These are phyloP conservation scores for Parsonsia alboflavescens DNA, from an alignment of 257 asterid species.

Conservation along the genomic window DNA sequence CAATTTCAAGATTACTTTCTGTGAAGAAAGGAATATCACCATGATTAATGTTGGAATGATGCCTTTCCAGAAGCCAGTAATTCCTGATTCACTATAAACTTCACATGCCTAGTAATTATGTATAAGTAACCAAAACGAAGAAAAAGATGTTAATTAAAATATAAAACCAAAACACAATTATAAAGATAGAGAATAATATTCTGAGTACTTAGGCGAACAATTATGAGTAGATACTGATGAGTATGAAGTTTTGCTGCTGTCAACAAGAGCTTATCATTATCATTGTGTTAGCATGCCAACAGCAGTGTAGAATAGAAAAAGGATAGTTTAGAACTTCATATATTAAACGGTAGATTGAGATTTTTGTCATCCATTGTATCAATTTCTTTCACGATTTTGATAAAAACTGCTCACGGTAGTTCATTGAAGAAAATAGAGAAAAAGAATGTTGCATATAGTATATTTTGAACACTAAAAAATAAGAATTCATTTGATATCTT, in stretches of 20 bases:
- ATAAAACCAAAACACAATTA: background rate
- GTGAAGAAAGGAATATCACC: conserved; percentile 37
- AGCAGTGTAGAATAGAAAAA: background rate
- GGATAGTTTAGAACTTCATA: background rate
- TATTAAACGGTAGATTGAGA: background rate
- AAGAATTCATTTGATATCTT: background rate
- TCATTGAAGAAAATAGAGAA: background rate
- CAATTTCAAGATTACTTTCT: background rate
- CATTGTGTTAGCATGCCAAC: background rate
- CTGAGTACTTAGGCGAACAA: background rate
- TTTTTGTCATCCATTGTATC: background rate
- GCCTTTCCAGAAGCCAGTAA: conserved; percentile 92
- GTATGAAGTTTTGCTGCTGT: background rate
- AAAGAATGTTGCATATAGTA: background rate
- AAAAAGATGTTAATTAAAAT: background rate
- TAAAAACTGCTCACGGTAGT: background rate
- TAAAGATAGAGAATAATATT: background rate
- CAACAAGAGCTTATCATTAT: background rate
- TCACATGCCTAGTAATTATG: conserved; percentile 65
- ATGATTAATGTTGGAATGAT: conserved; percentile 76
- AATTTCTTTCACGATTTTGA: background rate
- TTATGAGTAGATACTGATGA: background rate
- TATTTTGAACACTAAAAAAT: background rate
- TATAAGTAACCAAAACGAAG: background rate
- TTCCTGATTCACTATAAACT: conserved; percentile 77